Conservation (phyloP, 176 grass and related monocot genomes). For the Stipa capillata region DNA sequence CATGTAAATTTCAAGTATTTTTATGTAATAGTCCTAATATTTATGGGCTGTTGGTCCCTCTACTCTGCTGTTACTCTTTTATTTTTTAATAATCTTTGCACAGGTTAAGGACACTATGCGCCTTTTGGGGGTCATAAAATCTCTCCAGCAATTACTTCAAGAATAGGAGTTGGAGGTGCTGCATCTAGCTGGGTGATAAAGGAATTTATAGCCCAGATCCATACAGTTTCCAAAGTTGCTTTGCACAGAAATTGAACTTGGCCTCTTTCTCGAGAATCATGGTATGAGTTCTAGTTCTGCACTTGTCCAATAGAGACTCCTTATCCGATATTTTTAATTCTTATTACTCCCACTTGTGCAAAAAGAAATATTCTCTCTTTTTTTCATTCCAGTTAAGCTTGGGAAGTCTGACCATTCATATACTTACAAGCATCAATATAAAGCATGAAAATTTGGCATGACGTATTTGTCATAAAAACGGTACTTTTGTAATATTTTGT, state of each 20-base stretch:
- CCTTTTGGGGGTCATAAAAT: slow-evolving; percentile 75
- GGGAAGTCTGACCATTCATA: not conserved
- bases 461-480: not conserved
- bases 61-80: not conserved
- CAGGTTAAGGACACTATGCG: slow-evolving; percentile 94
- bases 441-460: not conserved
- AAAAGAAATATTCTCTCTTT: no score
- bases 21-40: slow-evolving; percentile 4
- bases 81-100: slow-evolving; percentile 19
- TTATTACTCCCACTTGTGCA: not conserved
- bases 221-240: slow-evolving; percentile 83
- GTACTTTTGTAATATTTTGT: no score
- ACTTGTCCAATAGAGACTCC: not conserved
- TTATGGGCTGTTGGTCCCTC: not conserved
- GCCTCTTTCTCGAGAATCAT: slow-evolving; percentile 68
- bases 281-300: slow-evolving; percentile 40
- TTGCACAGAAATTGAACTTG: slow-evolving; percentile 74
- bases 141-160: slow-evolving; percentile 71
- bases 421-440: not conserved
- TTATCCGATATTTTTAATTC: not conserved
- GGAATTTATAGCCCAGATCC: slow-evolving; percentile 91
- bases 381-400: not conserved
- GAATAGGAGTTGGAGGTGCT: slow-evolving; percentile 87
- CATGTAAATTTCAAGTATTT: slow-evolving; percentile 47
- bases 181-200: slow-evolving; percentile 90